phyloP scores from a whole-genome alignment of 2,329 filamentous ascomycete genomes.

The Ceratocystis destructans region DNA sequence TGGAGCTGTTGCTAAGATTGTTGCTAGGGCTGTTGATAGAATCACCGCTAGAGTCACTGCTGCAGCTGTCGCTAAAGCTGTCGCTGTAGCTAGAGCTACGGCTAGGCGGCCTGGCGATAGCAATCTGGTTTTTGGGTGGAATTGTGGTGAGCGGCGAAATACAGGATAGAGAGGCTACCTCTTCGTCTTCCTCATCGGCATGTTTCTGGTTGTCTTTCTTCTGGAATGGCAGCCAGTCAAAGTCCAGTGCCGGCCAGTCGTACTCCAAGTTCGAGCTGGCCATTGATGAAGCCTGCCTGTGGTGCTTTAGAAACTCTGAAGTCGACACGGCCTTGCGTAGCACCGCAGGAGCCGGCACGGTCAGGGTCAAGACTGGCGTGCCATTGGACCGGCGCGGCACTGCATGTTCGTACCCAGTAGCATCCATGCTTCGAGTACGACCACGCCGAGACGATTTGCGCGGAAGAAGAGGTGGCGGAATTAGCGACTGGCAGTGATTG shows the following conservation, averaged over 20 bases:
- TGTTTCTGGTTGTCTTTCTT: background rate
- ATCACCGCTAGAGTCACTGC: too few relatives aligned
- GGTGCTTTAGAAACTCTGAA: background rate
- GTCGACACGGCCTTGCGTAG: background rate
- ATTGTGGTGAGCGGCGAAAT: slow-evolving; percentile 1
- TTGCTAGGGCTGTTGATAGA: too few relatives aligned
- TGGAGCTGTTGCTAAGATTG: too few relatives aligned
- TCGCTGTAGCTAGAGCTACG: too few relatives aligned
- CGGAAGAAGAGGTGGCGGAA: slow-evolving; percentile 6
- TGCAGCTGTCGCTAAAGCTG: too few relatives aligned
- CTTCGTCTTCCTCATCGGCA: background rate
- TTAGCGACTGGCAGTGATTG: slow-evolving; percentile 7
- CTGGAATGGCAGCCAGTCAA: slow-evolving; percentile 5
- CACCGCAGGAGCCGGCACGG: slow-evolving; percentile 3
- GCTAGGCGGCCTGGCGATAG: background rate
- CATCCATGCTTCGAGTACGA: background rate
- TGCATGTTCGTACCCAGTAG: background rate
- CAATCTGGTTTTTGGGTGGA: background rate
- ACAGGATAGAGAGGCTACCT: background rate
- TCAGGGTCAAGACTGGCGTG: slow-evolving; percentile 1
- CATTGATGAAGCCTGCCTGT: slow-evolving; percentile 1
- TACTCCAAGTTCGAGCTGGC: slow-evolving; percentile 4
- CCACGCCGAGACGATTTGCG: slow-evolving; percentile 14
- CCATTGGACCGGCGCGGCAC: background rate
- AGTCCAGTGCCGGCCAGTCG: slow-evolving; percentile 6